Evolutionary conservation across 495 filamentous ascomycete species (phyloP).

Genomic region (Trichoderma parareesei): DNA sequence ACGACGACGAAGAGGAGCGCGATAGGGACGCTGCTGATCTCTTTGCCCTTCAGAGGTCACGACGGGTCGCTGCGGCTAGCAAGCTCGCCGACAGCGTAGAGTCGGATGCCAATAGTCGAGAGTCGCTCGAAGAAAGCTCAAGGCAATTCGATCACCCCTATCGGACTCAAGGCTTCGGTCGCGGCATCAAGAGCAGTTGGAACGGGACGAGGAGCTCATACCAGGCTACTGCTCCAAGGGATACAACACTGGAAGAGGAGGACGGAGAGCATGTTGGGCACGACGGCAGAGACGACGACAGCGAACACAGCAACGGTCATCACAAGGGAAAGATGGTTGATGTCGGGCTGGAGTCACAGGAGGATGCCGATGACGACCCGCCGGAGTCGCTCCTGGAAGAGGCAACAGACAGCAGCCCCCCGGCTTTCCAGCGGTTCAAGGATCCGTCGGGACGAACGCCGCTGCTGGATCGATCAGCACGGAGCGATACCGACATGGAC

Average conservation of each 20-base stretch:
- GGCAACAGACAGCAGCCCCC: constrained; percentile 60
- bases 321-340: constrained; percentile 72
- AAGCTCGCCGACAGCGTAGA: constrained; percentile 74
- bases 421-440: constrained; percentile 76
- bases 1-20: constrained; percentile 85
- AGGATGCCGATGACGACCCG: constrained; percentile 51
- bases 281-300: constrained; percentile 48
- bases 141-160: constrained; percentile 28
- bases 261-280: constrained; percentile 38
- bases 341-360: constrained; percentile 66
- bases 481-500: constrained; percentile 16
- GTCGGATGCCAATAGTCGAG: constrained; percentile 57
- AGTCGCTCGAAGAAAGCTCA: constrained; percentile 48
- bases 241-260: constrained; percentile 27
- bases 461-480: constrained; percentile 13
- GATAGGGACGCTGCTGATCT: constrained; percentile 89
- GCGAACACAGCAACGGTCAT: constrained; percentile 36
- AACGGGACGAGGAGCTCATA: constrained; percentile 40
- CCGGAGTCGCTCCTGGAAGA: constrained; percentile 50
- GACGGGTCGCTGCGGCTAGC: constrained; percentile 77
- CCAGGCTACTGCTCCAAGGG: constrained; percentile 14
- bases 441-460: constrained; percentile 18
- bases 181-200: constrained; percentile 55
- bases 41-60: constrained; percentile 81
- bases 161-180: constrained; percentile 25